These are phyloP conservation scores for Termitomyces sp. DNA, from an alignment of 768 basidiomycete genomes.

Conservation along the genomic window DNA sequence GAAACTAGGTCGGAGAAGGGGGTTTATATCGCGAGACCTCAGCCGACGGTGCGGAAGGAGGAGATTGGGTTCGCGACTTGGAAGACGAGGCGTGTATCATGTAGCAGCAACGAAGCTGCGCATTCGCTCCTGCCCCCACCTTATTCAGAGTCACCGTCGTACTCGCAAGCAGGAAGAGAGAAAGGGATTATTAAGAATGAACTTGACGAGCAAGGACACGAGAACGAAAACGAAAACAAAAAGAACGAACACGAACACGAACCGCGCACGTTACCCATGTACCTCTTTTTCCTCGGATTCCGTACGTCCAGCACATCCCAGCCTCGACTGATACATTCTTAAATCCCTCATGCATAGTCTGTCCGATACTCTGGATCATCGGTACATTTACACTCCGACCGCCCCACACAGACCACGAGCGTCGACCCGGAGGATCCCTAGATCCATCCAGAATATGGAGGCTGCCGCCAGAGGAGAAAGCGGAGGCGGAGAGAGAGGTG, in stretches of 20 bases:
- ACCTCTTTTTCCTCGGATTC: conserved; percentile 15
- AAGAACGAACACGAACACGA: neutral
- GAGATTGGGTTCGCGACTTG: neutral
- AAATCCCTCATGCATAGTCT: conserved; percentile 2
- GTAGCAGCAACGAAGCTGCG: neutral
- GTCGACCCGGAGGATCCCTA: conserved; percentile 2
- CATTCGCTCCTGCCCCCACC: neutral
- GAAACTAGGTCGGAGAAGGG: neutral
- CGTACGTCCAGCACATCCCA: neutral
- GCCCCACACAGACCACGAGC: neutral
- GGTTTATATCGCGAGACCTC: neutral
- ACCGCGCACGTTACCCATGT: conserved; percentile 12
- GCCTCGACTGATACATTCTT: neutral
- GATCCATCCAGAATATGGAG: conserved; percentile 9
- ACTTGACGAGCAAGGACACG: neutral
- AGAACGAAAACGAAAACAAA: neutral
- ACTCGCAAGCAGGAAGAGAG: neutral
- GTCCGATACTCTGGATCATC: conserved; percentile 15
- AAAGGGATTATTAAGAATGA: neutral
- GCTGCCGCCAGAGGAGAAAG: conserved; percentile 5
- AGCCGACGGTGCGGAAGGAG: neutral
- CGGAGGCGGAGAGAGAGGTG: conserved; percentile 7
- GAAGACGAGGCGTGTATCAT: neutral
- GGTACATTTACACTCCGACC: conserved; percentile 8
- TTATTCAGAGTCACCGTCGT: neutral